Base-by-base conservation (phyloP, 1,139 yeast species). In the Pichia norvegensis region DNA sequence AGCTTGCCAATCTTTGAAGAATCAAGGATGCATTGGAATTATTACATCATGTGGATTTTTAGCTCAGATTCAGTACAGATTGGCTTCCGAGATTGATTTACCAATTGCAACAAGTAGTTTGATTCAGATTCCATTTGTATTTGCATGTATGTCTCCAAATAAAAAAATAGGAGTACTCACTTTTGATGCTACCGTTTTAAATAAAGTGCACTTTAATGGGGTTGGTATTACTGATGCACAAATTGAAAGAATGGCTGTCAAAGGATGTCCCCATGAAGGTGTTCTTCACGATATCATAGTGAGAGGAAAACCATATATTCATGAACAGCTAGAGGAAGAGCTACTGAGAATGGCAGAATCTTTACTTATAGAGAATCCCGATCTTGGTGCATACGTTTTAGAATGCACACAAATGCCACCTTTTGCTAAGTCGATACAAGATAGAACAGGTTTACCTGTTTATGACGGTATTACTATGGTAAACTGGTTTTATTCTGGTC, bases 31-130 rank as follows among this genome's bases (percentile, higher is more conserved):
- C 17, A 45, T 50, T 38, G 54, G 52, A 9, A 44, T 50, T 17
- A 45, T 50, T 13, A 50, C 54, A 3, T 51, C 54, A n/a, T 51
- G 54, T 45, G 54, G 54, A 21, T 51, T 50, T 33, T 50, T 63
- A n/a, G 60, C 64, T 2, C 62, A 63, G 29, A 52, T 62, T 14
- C 68, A 65, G 38, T 38, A 48, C 11, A 49, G 59, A 20, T 40
- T 65, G 8, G 53, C 58, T 4, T 48, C 46, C 1, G 46, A 49
- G 45, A 52, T 58, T 13, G 49, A 51, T 8, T 55, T 64, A 20
- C 68, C 69, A 21, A 56, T 65, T 27, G 67, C 63, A 3, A 58
- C 67, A 7, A 57, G 64, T 40, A 52, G 64, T 19, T 46, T 65
- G 17, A 40, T 65, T 4, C 68, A 65, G 45, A 46, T 65, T 13